A percentile compares a stretch with the other conserved stretches of the same genome.
These are phyloP conservation scores for Acorus calamus DNA, from an alignment of 106 monocot species.

Conservation along the genomic window DNA sequence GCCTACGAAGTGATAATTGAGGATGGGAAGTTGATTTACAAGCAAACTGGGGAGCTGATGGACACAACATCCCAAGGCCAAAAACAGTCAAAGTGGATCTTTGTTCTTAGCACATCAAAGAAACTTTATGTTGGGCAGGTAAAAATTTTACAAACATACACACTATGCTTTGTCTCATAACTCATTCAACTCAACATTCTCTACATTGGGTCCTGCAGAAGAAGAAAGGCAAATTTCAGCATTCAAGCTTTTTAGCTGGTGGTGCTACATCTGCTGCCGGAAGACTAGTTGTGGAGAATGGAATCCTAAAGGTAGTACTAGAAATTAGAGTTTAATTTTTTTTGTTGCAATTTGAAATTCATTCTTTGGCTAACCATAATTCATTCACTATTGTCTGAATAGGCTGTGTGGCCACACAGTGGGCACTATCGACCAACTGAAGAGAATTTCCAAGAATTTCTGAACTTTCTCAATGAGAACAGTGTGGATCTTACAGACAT, in stretches of 20 bases:
- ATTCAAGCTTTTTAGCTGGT: constrained; percentile 80
- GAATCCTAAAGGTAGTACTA: constrained; percentile 40
- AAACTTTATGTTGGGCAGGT: constrained; percentile 70
- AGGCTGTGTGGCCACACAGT: constrained; percentile 86
- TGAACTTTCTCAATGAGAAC: constrained; percentile 46
- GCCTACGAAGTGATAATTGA: constrained; percentile 57
- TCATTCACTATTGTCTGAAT: background rate
- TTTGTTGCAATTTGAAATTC: background rate
- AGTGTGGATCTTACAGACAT: constrained; percentile 60
- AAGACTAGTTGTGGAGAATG: constrained; percentile 58
- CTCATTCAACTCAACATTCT: too few species aligned
- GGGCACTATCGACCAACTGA: constrained; percentile 96
- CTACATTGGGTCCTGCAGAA: constrained; percentile 32
- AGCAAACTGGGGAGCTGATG: constrained; percentile 25
- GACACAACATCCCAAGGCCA: constrained; percentile 39
- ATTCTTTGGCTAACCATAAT: background rate
- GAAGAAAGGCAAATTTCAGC: constrained; percentile 72
- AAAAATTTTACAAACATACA: background rate
- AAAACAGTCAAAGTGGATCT: constrained; percentile 63
- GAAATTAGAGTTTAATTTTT: background rate
- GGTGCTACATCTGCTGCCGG: constrained; percentile 71
- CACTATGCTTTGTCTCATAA: background rate
- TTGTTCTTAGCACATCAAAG: constrained; percentile 71
- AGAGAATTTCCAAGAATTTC: constrained; percentile 89
- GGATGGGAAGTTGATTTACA: constrained; percentile 51